Evolutionary conservation across 2,329 filamentous ascomycete species (phyloP), one percentile per base, ranked within the genome.

Genomic region (Penicillium sp.): DNA sequence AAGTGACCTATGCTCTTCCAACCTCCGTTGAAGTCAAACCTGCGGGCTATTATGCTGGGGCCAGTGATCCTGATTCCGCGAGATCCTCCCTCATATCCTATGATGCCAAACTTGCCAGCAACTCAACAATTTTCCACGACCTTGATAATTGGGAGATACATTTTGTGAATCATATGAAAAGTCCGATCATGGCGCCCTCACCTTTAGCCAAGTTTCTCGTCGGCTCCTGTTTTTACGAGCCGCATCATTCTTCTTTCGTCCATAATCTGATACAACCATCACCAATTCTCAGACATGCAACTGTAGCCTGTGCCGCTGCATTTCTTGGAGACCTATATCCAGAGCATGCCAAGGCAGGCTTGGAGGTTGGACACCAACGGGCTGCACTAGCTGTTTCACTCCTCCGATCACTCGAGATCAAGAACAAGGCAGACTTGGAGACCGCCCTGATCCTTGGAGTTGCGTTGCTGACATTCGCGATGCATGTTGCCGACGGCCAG

Each of bases 151-250:
- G 59, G 61, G 63, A 65, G 31, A 37, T 46, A 27, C 50, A 64
- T 22, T 64, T 65, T 22, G n/a, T 65, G 9, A 62, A 63, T 33
- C 47, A 63, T 0, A 64, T 65, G 63, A 65, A 59, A 56, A 56
- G 62, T 16, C 7, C 9, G 7, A 53, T 57, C 6, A 19, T 44
- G 24, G 50, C 35, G 3, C 51, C 63, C 9, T 64, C 57, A 10
- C 63, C 63, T 7, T 53, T 65, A 5, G 61, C 63, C 35, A 65
- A 64, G 36, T 65, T 52, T 36, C 47, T 65, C 6, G 51, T 64
- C 3, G 61, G 61, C 1, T 54, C 61, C 3, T 63, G 47, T 19
- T 64, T 65, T 35, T 49, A 55, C 47, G 54, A 60, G 19, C 49
- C 50, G 0, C 61, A 65, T 43, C 63, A 64, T 39, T 40, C 44